Evolutionary conservation across 2,329 filamentous ascomycete species (phyloP), one percentile per base, ranked within the genome.

Genomic region (Erysiphe pulchra): DNA sequence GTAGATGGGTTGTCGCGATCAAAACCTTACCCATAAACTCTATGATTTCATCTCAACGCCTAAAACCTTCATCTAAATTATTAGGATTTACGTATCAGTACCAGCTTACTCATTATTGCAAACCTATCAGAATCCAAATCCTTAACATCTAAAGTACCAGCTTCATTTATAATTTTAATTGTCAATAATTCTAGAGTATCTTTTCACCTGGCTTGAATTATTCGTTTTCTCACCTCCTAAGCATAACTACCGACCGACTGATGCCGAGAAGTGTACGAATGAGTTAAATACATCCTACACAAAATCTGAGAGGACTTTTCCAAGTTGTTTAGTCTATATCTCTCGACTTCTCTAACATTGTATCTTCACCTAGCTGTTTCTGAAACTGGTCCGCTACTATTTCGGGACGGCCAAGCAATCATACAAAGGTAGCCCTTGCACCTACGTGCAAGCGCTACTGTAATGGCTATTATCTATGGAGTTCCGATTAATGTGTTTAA

Each of bases 401-500:
- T 34, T 34, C 24, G 1, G 8, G 24, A 28, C 33, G 7, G 33
- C 33, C 33, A n/a, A n/a, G 33, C n/a, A n/a, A 34, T 34, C 12
- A 34, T 1, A 34, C 11, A 14, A n/a, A 34, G n/a, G 33, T 34
- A 34, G n/a, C 13, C 13, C 33, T 34, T 13, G 12, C 33, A 34
- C 33, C 4, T 14, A 14, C n/a, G 20, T 30, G 30, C n/a, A 24
- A 13, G 40, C 42, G 42, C 31, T 16, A 32, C 42, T 16, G 31
- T 24, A 11, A 58, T 56, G 54, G 45, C 50, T 28, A 46, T 51
- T 46, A 47, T 56, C 30, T 50, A 56, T 46, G 48, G 53, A 50
- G 47, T 57, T 20, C 36, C 56, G 48, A 48, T 53, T 13, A 52
- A 58, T 31, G 50, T 53, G 17, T 45, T 54, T 28, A 49, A 55